Evolutionary conservation across 305 asterid genomes (phyloP).

Genomic region (Fraxinus ornus): DNA sequence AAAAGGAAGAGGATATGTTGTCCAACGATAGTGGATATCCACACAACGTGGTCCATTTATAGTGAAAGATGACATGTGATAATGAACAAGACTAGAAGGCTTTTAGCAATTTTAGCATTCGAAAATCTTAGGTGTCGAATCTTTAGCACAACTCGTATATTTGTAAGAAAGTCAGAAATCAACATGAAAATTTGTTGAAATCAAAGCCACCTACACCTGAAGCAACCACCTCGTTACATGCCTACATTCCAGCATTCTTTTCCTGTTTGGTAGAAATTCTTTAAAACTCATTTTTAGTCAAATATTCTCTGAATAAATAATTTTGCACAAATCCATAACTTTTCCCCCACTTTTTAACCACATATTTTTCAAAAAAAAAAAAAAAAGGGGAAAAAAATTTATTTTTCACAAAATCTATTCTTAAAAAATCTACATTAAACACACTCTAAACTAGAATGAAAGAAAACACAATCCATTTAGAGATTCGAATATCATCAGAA

Average conservation of each 20-base stretch:
- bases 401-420: neutral
- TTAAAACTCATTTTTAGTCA: neutral
- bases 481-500: neutral
- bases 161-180: neutral
- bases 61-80: slow-evolving; percentile 23
- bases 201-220: neutral
- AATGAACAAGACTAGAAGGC: slow-evolving; percentile 13
- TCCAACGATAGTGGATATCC: slow-evolving; percentile 39
- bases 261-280: no score
- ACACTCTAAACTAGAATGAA: neutral
- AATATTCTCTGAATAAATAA: neutral
- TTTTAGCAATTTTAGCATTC: slow-evolving; percentile 17
- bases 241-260: neutral
- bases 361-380: no score
- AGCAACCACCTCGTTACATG: neutral
- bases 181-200: neutral
- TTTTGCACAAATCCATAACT: neutral
- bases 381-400: no score
- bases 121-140: neutral
- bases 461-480: neutral
- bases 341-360: neutral
- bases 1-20: slow-evolving; percentile 38
- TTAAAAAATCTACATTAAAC: no score
- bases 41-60: slow-evolving; percentile 47
- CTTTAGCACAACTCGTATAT: neutral